phyloP scores from a whole-genome alignment of 306 rosid genomes.

The Quercus agrifolia region DNA sequence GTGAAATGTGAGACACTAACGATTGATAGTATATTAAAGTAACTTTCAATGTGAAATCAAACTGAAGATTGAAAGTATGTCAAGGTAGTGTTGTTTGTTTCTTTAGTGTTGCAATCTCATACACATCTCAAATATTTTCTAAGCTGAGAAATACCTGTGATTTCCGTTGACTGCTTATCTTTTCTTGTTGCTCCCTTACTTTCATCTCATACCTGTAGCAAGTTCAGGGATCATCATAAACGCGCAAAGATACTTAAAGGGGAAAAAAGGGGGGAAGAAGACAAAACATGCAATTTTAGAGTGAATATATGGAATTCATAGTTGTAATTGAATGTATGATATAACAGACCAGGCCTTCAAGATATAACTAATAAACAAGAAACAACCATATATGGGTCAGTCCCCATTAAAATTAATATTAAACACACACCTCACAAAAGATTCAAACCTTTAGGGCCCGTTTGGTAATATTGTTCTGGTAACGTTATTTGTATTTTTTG shows the following conservation, averaged over 20 bases:
- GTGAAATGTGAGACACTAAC: not conserved
- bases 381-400: not conserved
- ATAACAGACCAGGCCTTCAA: not conserved
- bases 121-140: constrained; percentile 4
- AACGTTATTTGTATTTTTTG: too few relatives aligned
- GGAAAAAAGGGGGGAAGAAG: not conserved
- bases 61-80: too few relatives aligned
- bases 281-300: not conserved
- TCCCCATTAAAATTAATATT: not conserved
- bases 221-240: constrained; percentile 22
- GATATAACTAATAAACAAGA: not conserved
- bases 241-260: not conserved
- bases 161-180: constrained; percentile 72
- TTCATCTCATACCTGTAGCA: constrained; percentile 83
- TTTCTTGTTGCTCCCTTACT: constrained; percentile 89
- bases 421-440: constrained; percentile 5
- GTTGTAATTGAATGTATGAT: not conserved
- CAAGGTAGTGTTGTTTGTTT: not conserved
- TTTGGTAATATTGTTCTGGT: too few relatives aligned
- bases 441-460: not conserved
- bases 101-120: constrained; percentile 7
- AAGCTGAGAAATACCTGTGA: constrained; percentile 55
- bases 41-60: too few relatives aligned
- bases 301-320: not conserved
- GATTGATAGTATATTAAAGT: too few relatives aligned